These are phyloP conservation scores for Auricularia sp. DNA, from an alignment of 768 basidiomycete genomes.

Conservation along the genomic window DNA sequence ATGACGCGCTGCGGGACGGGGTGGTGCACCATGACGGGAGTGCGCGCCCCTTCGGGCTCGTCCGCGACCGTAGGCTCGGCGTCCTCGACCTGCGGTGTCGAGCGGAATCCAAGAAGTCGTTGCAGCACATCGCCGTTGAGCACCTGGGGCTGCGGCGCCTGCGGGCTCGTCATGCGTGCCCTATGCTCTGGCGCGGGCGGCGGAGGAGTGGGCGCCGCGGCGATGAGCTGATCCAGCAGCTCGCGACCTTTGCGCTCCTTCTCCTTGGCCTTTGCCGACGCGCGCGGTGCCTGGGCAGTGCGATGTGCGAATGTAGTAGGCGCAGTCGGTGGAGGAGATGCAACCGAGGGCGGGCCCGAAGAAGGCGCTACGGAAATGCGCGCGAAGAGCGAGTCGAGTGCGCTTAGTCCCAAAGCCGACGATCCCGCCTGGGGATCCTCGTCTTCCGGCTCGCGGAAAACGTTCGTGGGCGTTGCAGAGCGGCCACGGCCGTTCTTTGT, in stretches of 20 bases:
- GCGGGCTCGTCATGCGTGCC: neutral
- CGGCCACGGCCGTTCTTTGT: neutral
- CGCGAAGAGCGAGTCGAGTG: neutral
- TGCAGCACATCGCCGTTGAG: neutral
- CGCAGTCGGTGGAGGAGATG: neutral
- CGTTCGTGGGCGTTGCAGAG: neutral
- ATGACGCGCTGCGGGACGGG: neutral
- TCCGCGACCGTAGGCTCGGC: neutral
- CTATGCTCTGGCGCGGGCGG: neutral
- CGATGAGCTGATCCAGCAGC: neutral
- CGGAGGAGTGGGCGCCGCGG: neutral
- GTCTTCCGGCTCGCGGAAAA: neutral
- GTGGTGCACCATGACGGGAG: neutral
- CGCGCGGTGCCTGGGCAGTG: neutral
- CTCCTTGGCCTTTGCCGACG: neutral
- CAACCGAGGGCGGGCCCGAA: neutral
- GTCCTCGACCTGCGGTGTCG: neutral
- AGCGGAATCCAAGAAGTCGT: neutral
- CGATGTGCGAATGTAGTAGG: neutral
- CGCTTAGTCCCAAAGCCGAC: neutral
- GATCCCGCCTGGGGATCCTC: neutral
- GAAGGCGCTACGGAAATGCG: neutral
- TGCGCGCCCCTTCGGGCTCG: neutral
- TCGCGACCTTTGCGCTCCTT: neutral
- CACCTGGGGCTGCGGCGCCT: neutral